Conservation (phyloP, 1,139 yeast species). For the Suhomyces wounanorum region DNA sequence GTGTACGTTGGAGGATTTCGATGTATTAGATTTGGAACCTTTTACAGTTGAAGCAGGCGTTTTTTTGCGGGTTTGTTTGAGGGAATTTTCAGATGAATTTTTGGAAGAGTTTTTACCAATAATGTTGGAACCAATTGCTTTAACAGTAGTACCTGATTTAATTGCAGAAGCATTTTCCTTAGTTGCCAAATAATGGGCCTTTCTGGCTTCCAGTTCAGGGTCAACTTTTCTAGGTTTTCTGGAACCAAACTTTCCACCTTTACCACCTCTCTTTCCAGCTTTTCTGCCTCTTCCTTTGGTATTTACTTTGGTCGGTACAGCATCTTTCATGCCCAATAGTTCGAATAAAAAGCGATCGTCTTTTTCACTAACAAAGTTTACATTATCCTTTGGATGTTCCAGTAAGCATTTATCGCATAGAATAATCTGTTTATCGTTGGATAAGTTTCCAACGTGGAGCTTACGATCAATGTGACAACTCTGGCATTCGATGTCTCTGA, state of each 20-base stretch:
- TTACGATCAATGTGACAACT: constrained; percentile 44
- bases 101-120: constrained; percentile 7
- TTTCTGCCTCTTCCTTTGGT: constrained; percentile 24
- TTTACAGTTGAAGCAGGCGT: neutral
- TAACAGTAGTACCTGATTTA: constrained; percentile 46
- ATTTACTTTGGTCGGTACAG: constrained; percentile 22
- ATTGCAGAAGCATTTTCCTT: constrained; percentile 35
- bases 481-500: constrained; percentile 52
- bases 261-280: constrained; percentile 31
- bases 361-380: constrained; percentile 44
- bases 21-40: neutral
- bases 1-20: constrained; percentile 1
- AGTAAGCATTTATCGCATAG: constrained; percentile 47
- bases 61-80: neutral
- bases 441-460: constrained; percentile 38
- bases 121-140: constrained; percentile 36
- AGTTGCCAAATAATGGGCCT: constrained; percentile 40
- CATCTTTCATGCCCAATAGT: constrained; percentile 53
- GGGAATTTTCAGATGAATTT: neutral
- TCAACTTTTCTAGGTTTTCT: constrained; percentile 28
- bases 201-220: constrained; percentile 40
- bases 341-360: constrained; percentile 51
- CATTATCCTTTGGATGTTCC: constrained; percentile 20
- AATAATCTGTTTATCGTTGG: constrained; percentile 26
- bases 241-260: constrained; percentile 10